These are phyloP conservation scores for Sclerotinia spermophila DNA, from an alignment of 2,329 filamentous ascomycete genomes.

Conservation along the genomic window DNA sequence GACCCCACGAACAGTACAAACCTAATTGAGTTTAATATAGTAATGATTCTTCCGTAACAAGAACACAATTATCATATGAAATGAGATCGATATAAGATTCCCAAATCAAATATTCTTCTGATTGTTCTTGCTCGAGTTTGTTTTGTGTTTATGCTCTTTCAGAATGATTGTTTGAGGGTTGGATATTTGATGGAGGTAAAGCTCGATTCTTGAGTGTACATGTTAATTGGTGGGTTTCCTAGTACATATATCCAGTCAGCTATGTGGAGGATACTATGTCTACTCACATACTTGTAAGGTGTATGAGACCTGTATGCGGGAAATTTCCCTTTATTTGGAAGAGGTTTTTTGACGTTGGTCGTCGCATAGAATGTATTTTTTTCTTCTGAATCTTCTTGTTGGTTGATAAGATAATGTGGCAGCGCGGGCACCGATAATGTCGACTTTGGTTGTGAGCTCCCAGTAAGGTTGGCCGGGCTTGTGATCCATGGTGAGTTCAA, in stretches of 20 bases:
- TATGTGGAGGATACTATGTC: neutral
- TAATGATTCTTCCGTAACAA: no score
- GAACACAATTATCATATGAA: no score
- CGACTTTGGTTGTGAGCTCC: neutral
- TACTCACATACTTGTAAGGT: neutral
- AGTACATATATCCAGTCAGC: neutral
- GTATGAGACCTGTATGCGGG: neutral
- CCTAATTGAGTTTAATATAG: no score
- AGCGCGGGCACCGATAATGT: neutral
- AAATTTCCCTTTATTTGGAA: neutral
- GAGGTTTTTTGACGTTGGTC: neutral
- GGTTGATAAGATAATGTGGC: neutral
- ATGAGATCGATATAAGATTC: neutral
- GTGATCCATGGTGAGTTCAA: neutral
- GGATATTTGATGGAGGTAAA: neutral
- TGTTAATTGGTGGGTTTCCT: neutral
- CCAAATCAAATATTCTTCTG: neutral
- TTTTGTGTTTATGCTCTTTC: neutral
- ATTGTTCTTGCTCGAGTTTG: neutral
- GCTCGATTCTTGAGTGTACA: neutral
- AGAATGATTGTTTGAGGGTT: neutral
- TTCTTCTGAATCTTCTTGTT: neutral
- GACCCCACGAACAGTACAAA: no score
- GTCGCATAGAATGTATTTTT: neutral
- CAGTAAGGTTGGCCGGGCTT: neutral